A percentile compares a stretch with the other conserved stretches of the same genome.
These are phyloP conservation scores for Ascomycota sp. DNA, from an alignment of 2,329 filamentous ascomycete species.

Conservation along the genomic window DNA sequence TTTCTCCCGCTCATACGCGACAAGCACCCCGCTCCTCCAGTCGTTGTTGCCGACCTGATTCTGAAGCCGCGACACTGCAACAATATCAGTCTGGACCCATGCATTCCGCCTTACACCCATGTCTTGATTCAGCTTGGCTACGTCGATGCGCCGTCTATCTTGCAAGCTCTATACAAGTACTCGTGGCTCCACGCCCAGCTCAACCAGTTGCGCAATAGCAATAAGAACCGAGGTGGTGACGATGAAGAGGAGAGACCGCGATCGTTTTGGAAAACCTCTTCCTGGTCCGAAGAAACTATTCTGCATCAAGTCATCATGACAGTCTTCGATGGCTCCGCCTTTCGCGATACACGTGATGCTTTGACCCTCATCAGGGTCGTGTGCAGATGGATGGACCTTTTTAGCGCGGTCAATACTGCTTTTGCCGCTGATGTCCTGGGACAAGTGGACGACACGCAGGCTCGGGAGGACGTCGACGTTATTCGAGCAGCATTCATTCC, in stretches of 20 bases:
- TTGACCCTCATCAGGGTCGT: constrained; percentile 26
- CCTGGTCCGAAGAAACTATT: constrained; percentile 62
- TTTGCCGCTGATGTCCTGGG: constrained; percentile 26
- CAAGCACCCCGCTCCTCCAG: constrained; percentile 27
- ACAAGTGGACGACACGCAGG: constrained; percentile 19
- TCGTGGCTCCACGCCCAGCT: constrained; percentile 24
- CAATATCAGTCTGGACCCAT: constrained; percentile 30
- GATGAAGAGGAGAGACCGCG: constrained; percentile 6
- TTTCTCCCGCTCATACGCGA: constrained; percentile 26
- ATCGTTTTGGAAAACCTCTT: constrained; percentile 31
- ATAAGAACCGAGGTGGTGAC: constrained; percentile 1
- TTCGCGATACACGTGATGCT: constrained; percentile 23
- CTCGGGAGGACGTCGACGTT: constrained; percentile 34
- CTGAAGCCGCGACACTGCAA: constrained; percentile 28
- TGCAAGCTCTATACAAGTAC: constrained; percentile 32
- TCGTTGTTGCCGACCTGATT: constrained; percentile 32
- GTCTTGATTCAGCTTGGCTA: constrained; percentile 26
- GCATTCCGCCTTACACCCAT: constrained; percentile 36
- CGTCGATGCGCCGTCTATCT: constrained; percentile 30
- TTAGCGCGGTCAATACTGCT: constrained; percentile 26
- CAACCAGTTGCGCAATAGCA: not conserved
- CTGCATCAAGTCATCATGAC: constrained; percentile 82
- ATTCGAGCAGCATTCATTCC: constrained; percentile 41
- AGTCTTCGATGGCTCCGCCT: constrained; percentile 36
- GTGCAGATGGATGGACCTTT: constrained; percentile 35